Conservation (phyloP, 2,329 filamentous ascomycete species). For the Westerdykella sp. region DNA sequence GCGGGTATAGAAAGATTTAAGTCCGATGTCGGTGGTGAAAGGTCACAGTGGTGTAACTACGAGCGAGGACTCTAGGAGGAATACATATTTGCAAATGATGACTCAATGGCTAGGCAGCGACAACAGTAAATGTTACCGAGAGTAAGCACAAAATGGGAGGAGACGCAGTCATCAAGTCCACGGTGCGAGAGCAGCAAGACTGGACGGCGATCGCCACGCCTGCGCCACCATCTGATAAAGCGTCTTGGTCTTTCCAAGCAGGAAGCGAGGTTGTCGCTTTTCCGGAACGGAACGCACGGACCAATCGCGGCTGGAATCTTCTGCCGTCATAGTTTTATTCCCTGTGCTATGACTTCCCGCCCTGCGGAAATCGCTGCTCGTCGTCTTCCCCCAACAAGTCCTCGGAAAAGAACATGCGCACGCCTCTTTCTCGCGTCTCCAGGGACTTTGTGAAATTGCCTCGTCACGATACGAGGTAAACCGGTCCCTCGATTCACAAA, state of each 20-base stretch:
- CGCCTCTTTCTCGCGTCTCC: constrained; percentile 16
- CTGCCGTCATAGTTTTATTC: background rate
- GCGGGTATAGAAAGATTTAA: constrained; percentile 17
- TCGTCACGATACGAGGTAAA: constrained; percentile 26
- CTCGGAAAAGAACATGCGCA: constrained; percentile 22
- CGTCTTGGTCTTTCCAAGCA: too few species aligned
- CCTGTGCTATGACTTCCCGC: too few species aligned
- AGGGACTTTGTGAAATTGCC: constrained; percentile 16
- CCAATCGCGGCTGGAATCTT: background rate
- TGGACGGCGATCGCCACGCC: background rate
- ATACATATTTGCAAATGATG: constrained; percentile 14
- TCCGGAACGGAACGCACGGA: background rate
- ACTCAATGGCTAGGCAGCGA: too few species aligned
- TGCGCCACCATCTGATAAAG: constrained; percentile 9
- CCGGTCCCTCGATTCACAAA: constrained; percentile 20
- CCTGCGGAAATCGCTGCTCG: constrained; percentile 8
- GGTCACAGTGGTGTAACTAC: background rate
- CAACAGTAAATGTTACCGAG: too few species aligned
- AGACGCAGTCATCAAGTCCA: too few species aligned
- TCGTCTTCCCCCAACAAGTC: constrained; percentile 3
- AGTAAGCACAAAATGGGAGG: too few species aligned
- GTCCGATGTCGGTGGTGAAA: constrained; percentile 23
- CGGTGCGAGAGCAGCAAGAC: too few species aligned
- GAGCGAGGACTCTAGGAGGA: background rate
- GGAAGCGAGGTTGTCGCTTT: background rate